Conservation (phyloP, 1,284 basidiomycete genomes). For the Cryptococcus floricola region DNA sequence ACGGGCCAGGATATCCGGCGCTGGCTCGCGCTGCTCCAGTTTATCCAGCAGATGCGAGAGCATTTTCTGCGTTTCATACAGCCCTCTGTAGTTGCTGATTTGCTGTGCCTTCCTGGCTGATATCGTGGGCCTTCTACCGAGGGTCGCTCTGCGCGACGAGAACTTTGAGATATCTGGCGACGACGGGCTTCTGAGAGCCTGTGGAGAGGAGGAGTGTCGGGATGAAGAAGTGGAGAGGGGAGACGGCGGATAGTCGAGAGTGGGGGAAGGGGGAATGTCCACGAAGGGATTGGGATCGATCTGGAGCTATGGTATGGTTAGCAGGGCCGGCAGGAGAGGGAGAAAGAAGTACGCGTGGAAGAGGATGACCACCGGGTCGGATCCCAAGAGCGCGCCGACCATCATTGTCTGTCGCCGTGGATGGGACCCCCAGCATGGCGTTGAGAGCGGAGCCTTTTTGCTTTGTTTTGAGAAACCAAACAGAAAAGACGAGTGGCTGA, state of each 20-base stretch:
- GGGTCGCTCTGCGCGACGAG: background rate
- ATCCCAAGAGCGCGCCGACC: conserved; percentile 34
- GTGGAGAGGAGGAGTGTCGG: conserved; percentile 2
- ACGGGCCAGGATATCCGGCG: conserved; percentile 35
- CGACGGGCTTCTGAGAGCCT: background rate
- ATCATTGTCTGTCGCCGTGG: conserved; percentile 17
- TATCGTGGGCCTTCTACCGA: conserved; percentile 13
- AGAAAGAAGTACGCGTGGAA: conserved; percentile 10
- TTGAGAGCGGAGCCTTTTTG: too few relatives aligned
- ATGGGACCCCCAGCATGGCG: background rate
- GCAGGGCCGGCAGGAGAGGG: background rate
- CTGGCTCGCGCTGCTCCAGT: conserved; percentile 27
- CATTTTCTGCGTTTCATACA: conserved; percentile 42
- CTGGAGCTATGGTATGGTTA: conserved; percentile 10
- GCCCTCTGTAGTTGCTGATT: conserved; percentile 17
- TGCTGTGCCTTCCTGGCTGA: conserved; percentile 8
- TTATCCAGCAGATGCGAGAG: conserved; percentile 35
- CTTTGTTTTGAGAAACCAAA: too few relatives aligned
- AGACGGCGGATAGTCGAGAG: conserved; percentile 11
- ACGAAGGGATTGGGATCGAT: conserved; percentile 12
- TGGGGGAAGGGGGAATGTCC: conserved; percentile 19
- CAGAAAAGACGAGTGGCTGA: too few relatives aligned
- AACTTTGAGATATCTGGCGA: background rate
- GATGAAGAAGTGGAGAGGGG: conserved; percentile 5
- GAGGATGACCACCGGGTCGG: conserved; percentile 33